These are phyloP conservation scores for Thalassiosira mediterranea DNA, from an alignment of 352 stramenopile genomes.

Conservation along the genomic window DNA sequence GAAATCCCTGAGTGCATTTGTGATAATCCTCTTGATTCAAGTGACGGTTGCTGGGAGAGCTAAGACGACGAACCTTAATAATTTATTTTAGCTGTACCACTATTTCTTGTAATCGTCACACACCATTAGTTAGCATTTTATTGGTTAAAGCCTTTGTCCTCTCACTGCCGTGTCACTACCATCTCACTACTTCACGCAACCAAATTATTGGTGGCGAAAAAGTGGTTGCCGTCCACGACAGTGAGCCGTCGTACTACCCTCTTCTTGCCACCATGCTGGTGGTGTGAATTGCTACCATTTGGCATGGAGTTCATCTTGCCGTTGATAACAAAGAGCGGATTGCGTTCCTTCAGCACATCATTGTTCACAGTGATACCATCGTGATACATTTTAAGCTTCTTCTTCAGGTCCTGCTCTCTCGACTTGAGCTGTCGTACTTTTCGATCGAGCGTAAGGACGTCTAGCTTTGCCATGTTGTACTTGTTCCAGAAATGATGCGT, in stretches of 20 bases:
- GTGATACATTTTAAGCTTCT: slow-evolving; percentile 91
- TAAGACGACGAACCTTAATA: too few species aligned
- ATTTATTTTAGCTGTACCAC: too few species aligned
- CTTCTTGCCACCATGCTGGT: slow-evolving; percentile 1
- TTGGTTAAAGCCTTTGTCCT: too few species aligned
- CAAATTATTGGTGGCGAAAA: slow-evolving; percentile 9
- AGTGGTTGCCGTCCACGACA: slow-evolving; percentile 34
- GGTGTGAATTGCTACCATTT: not conserved
- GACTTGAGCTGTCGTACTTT: slow-evolving; percentile 73
- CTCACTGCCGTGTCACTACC: too few species aligned
- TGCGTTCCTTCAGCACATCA: slow-evolving; percentile 88
- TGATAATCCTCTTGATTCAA: slow-evolving; percentile 34
- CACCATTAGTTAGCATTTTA: too few species aligned
- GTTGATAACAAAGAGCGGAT: slow-evolving; percentile 93
- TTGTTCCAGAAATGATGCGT: slow-evolving; percentile 89
- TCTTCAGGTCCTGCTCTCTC: slow-evolving; percentile 91
- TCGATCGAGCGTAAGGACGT: slow-evolving; percentile 89
- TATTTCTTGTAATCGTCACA: too few species aligned
- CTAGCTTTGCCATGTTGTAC: slow-evolving; percentile 93
- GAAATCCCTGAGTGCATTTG: slow-evolving; percentile 46
- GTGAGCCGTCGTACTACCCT: slow-evolving; percentile 19
- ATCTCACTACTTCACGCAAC: not conserved
- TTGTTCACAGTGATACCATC: slow-evolving; percentile 92
- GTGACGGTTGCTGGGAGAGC: slow-evolving; percentile 37
- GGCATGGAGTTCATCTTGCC: slow-evolving; percentile 68